Evolutionary conservation across 345 rosid species (phyloP), one percentile per base, ranked within the genome.

Genomic region (Moringa oleifera): DNA sequence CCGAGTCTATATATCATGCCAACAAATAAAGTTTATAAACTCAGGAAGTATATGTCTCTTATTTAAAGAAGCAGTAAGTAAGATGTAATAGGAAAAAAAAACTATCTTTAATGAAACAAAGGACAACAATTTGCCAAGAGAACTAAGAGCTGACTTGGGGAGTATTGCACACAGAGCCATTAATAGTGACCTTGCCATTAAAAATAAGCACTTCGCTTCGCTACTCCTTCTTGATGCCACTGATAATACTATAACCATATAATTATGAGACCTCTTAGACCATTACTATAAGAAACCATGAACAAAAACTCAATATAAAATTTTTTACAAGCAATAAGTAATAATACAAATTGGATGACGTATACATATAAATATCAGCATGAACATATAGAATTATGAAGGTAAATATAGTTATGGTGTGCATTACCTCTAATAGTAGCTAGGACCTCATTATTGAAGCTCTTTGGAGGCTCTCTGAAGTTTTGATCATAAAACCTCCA

Each of bases 351-450:
- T 41, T 41, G 47, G 12, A 4, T 41, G n/a, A n/a, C n/a, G n/a
- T n/a, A n/a, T n/a, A n/a, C 13, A 15, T 16, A 41, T 15, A 41
- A 1, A 41, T 1, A 41, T 41, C 47, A 41, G 1, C 12, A 41
- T 41, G 13, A 4, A 15, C 47, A 41, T 11, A 41, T 41, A 11
- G 1, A 41, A 5, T 1, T 1, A 15, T 4, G n/a, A n/a, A 1
- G 6, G 13, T 41, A 41, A 7, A 41, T 16, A 41, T 1, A 41
- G 12, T 41, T 33, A 11, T 33, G 11, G 37, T 6, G 9, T 49
- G 10, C 20, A 31, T 49, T 88, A 93, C 97, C 99, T 82, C 99
- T 96, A 54, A 95, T 84, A 62, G 97, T 86, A 33, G 99, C 97
- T 13, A 94, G 91, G 64, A 94, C 89, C 69, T 94, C n/a, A n/a